Conservation (phyloP, 1,139 yeast species). For the Kluyveromyces sp. region DNA sequence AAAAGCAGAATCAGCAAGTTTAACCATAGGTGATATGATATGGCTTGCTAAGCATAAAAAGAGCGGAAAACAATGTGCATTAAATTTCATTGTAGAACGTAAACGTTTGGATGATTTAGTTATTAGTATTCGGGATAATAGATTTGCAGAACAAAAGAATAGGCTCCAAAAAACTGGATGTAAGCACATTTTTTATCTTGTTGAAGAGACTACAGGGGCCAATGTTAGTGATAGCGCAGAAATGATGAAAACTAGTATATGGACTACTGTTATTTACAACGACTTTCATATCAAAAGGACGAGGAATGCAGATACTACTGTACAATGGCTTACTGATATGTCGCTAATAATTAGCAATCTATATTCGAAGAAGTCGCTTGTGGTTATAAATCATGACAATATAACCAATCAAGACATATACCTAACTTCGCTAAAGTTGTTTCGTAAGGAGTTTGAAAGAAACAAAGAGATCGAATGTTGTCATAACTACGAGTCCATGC, state of each 20-base stretch:
- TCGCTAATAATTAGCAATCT: conserved; percentile 42
- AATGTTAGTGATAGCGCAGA: conserved; percentile 45
- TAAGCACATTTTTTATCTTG: conserved; percentile 60
- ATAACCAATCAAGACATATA: conserved; percentile 51
- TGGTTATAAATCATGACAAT: conserved; percentile 44
- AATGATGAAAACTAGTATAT: conserved; percentile 69
- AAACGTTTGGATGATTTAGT: conserved; percentile 85
- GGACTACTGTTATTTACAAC: conserved; percentile 60
- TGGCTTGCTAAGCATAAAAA: conserved; percentile 74
- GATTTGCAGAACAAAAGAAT: conserved; percentile 78
- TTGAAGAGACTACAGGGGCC: conserved; percentile 64
- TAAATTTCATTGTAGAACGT: conserved; percentile 79
- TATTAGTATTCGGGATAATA: conserved; percentile 74
- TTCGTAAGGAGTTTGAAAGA: conserved; percentile 39
- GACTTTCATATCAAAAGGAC: conserved; percentile 65
- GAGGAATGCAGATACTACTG: conserved; percentile 67
- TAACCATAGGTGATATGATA: conserved; percentile 78
- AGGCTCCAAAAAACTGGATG: conserved; percentile 66
- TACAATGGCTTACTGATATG: conserved; percentile 49
- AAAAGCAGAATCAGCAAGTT: conserved; percentile 44
- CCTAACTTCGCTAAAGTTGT: conserved; percentile 33
- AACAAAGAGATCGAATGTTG: conserved; percentile 40
- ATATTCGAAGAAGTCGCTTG: conserved; percentile 33
- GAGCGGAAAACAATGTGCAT: conserved; percentile 55
- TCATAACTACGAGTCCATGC: conserved; percentile 61